Evolutionary conservation across 768 basidiomycete species (phyloP), one percentile per base, ranked within the genome.

Genomic region (Pleurotus ostreatus): DNA sequence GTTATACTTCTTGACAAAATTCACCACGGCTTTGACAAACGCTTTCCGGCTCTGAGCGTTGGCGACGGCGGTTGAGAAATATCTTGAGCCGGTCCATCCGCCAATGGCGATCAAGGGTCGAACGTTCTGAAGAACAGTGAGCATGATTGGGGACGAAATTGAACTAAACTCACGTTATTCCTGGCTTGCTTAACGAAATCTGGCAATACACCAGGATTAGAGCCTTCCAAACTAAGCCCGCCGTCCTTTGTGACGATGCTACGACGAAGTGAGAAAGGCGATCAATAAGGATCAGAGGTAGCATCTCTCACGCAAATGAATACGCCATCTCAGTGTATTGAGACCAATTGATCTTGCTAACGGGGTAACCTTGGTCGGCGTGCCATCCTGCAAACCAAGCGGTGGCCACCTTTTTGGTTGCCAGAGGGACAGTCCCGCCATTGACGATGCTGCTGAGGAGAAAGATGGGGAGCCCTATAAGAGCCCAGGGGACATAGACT

Each of bases 301-400:
- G 23, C 48, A n/a, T 22, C n/a, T 20, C 84, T 70, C 65, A 81
- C 86, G 84, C 88, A 59, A 89, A 88, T 2, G 89, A 78, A 68
- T 86, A 92, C 9, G 81, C 80, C 59, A 88, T 67, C 53, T 81
- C 75, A 1, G 81, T 88, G 70, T 89, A 91, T 68, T 79, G 80
- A 3, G 66, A 64, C 89, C 89, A 92, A 57, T 73, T 74, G 61
- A 92, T 74, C 41, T 78, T 72, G 20, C 74, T 69, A 20, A 85
- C 72, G 1, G 79, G 71, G 61, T 83, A 85, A 30, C 67, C 60
- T 20, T 43, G 41, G 6, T 66, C 68, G 25, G 78, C 67, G 64
- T 86, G 83, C 83, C 83, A 92, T 45, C 84, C 82, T 30, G 87
- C 82, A 61, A 80, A 88, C 85, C 85, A 90, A 12, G 80, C 74